Evolutionary conservation across 2,329 filamentous ascomycete genomes (phyloP).

Genomic region (Ophiocordyceps camponoti-rufipedis): DNA sequence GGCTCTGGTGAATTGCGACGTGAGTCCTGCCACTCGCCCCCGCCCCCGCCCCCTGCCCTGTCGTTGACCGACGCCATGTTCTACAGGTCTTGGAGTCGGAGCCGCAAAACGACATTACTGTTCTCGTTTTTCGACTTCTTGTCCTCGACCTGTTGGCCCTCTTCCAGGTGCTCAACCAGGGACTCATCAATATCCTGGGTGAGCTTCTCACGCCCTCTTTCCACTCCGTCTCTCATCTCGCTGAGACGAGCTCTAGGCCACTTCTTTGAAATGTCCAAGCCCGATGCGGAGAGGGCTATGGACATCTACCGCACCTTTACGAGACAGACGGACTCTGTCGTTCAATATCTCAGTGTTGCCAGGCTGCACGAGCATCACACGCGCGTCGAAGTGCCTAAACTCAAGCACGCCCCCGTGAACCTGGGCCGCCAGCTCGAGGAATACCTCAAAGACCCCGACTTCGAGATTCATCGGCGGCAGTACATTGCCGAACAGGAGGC

Average conservation of each 20-base stretch:
- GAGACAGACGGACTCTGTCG: constrained; percentile 79
- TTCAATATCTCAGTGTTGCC: constrained; percentile 74
- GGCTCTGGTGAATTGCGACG: constrained; percentile 76
- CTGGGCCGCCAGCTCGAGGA: constrained; percentile 80
- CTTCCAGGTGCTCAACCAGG: constrained; percentile 92
- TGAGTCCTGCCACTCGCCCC: constrained; percentile 24
- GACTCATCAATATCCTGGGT: constrained; percentile 93
- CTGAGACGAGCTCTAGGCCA: constrained; percentile 41
- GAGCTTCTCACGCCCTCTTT: constrained; percentile 13
- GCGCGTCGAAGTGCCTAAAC: constrained; percentile 80
- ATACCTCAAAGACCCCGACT: constrained; percentile 86
- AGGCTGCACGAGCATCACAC: constrained; percentile 86
- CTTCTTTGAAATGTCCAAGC: constrained; percentile 95
- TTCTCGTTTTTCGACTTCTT: constrained; percentile 81
- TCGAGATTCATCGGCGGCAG: constrained; percentile 81
- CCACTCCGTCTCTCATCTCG: neutral
- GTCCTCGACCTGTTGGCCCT: constrained; percentile 78
- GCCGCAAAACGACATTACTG: constrained; percentile 87
- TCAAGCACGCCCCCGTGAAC: constrained; percentile 93
- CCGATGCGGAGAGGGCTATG: constrained; percentile 82
- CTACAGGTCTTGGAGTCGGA: constrained; percentile 66
- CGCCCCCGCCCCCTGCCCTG: neutral
- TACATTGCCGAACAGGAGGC: constrained; percentile 78
- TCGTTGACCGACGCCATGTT: neutral
- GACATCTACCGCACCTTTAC: constrained; percentile 85